Evolutionary conservation across 371 early-diverging fungal species (phyloP).

Genomic region (Mucor racemosus): DNA sequence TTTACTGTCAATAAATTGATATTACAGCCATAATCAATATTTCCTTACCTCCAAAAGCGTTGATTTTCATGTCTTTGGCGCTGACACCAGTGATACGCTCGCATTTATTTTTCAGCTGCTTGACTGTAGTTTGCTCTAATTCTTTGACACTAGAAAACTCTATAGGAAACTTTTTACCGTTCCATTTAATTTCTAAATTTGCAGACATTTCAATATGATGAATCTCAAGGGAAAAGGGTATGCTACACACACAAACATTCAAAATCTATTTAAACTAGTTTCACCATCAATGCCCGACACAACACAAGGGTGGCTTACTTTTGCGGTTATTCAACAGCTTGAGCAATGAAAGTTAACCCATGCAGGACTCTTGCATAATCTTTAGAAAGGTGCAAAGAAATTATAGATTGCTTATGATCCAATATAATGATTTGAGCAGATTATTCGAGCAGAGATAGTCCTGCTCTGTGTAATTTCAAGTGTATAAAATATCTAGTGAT

Average conservation of each 20-base stretch:
- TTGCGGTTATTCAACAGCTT: background rate
- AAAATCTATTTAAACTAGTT: background rate
- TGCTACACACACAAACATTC: background rate
- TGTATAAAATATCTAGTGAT: too few species aligned
- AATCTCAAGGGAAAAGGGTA: background rate
- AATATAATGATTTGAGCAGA: too few species aligned
- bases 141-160: slow-evolving; percentile 30
- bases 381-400: background rate
- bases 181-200: slow-evolving; percentile 34
- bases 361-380: background rate
- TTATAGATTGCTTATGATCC: too few species aligned
- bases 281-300: slow-evolving; percentile 7
- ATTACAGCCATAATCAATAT: background rate
- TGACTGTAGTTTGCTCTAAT: slow-evolving; percentile 31
- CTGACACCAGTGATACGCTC: slow-evolving; percentile 35
- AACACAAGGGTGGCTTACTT: slow-evolving; percentile 7
- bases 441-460: too few species aligned
- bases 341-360: background rate
- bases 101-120: slow-evolving; percentile 36
- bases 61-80: slow-evolving; percentile 25
- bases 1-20: background rate
- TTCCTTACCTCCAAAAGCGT: slow-evolving; percentile 47
- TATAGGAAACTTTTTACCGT: slow-evolving; percentile 31
- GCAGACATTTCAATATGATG: slow-evolving; percentile 11
- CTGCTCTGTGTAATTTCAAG: too few species aligned